These are phyloP conservation scores for Meyerozyma sp. DNA, from an alignment of 1,139 yeast species.

Conservation along the genomic window DNA sequence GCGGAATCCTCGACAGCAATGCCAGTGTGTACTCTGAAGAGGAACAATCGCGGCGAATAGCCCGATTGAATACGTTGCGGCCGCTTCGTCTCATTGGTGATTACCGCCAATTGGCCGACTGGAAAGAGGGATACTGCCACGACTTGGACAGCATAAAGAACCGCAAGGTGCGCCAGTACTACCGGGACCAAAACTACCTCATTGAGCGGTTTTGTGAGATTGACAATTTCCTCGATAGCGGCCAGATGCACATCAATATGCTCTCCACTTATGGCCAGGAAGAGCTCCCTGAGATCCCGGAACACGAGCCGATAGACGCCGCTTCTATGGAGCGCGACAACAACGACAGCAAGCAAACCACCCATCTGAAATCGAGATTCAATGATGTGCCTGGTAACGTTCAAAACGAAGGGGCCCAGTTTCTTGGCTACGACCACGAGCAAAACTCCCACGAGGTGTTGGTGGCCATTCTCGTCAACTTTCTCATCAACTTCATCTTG, in stretches of 20 bases:
- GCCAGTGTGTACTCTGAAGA: conserved; percentile 16
- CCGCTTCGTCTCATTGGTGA: conserved; percentile 56
- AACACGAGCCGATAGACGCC: conserved; percentile 5
- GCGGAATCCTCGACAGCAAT: conserved; percentile 9
- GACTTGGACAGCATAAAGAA: conserved; percentile 19
- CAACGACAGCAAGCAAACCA: conserved; percentile 6
- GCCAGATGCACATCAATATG: conserved; percentile 58
- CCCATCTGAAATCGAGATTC: conserved; percentile 21
- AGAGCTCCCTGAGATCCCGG: conserved; percentile 17
- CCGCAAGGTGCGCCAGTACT: conserved; percentile 26
- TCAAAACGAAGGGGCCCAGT: conserved; percentile 48
- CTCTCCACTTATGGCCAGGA: conserved; percentile 51
- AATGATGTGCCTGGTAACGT: conserved; percentile 57
- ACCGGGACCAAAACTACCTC: conserved; percentile 51
- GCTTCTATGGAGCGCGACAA: conserved; percentile 1
- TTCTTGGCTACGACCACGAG: conserved; percentile 44
- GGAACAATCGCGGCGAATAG: conserved; percentile 20
- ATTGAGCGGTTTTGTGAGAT: conserved; percentile 55
- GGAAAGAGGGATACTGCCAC: conserved; percentile 33
- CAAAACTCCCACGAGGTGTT: conserved; percentile 42
- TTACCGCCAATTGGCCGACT: conserved; percentile 40
- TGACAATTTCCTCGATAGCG: conserved; percentile 66
- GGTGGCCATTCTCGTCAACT: conserved; percentile 62
- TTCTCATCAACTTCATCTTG: conserved; percentile 54
- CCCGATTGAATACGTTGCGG: conserved; percentile 38